Conservation (phyloP, 352 stramenopile genomes). For the Phytophthora cactorum region DNA sequence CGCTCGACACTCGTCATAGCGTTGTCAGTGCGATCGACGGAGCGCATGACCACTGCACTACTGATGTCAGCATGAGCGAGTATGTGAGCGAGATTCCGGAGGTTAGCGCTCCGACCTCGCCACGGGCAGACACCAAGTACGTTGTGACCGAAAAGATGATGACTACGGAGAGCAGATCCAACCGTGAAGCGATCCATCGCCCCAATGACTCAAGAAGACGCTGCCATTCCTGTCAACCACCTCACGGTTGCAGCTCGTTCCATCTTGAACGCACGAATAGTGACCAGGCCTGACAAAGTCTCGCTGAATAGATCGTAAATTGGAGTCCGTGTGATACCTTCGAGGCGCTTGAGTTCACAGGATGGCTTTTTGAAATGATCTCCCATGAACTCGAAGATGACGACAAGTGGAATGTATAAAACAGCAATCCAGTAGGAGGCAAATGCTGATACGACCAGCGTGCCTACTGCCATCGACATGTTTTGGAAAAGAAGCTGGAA, state of each 20-base stretch:
- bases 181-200: conserved; percentile 93
- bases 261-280: conserved; percentile 83
- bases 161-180: conserved; percentile 76
- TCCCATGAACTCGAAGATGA: conserved; percentile 51
- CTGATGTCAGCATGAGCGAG: conserved; percentile 44
- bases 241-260: conserved; percentile 38
- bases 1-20: conserved; percentile 49
- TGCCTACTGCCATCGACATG: conserved; percentile 10
- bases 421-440: conserved; percentile 45
- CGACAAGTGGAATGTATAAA: conserved; percentile 58
- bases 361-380: conserved; percentile 89
- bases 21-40: conserved; percentile 50
- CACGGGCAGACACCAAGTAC: conserved; percentile 68
- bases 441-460: conserved; percentile 42
- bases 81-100: conserved; percentile 42
- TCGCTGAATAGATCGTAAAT: conserved; percentile 94
- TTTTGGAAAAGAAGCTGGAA: conserved; percentile 48
- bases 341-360: conserved; percentile 92
- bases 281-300: conserved; percentile 91
- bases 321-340: conserved; percentile 85
- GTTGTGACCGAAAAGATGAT: conserved; percentile 90
- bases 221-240: conserved; percentile 40
- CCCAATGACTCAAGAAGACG: conserved; percentile 45
- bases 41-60: conserved; percentile 39
- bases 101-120: conserved; percentile 21